Percentiles rank a stretch among this genome's conserved stretches.
Evolutionary conservation across 179 eudicot species (phyloP).

Genomic region (Gypsophila paniculata): DNA sequence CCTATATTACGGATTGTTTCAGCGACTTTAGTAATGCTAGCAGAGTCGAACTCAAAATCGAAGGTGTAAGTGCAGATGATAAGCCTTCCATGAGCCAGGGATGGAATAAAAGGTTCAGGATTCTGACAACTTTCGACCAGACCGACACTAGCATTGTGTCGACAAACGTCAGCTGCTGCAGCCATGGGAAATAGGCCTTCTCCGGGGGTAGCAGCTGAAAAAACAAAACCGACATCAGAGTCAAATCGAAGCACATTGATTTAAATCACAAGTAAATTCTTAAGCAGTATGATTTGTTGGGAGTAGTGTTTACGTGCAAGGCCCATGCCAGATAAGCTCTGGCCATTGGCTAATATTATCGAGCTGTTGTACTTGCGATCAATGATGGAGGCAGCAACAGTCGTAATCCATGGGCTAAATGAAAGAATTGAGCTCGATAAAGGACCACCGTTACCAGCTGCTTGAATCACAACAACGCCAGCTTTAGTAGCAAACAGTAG

Average conservation of each 20-base stretch:
- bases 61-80: constrained; percentile 59
- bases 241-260: not conserved
- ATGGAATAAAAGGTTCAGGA: constrained; percentile 40
- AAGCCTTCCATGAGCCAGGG: constrained; percentile 51
- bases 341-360: constrained; percentile 50
- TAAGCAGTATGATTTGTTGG: too few relatives aligned
- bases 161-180: constrained; percentile 56
- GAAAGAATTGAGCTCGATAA: constrained; percentile 60
- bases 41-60: constrained; percentile 51
- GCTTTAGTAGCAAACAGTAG: constrained; percentile 67
- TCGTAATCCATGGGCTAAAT: constrained; percentile 78
- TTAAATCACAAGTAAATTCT: not conserved
- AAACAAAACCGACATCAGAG: not conserved
- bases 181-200: constrained; percentile 42
- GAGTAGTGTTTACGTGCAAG: constrained; percentile 53
- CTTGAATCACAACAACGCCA: constrained; percentile 66
- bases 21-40: constrained; percentile 47
- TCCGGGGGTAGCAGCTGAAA: constrained; percentile 53
- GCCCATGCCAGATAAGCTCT: constrained; percentile 52
- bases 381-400: constrained; percentile 63
- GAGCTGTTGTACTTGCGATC: constrained; percentile 59
- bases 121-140: constrained; percentile 54
- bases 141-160: constrained; percentile 38
- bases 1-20: constrained; percentile 45
- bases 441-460: constrained; percentile 75